A percentile compares a stretch with the other conserved stretches of the same genome.
phyloP scores from a whole-genome alignment of 768 basidiomycete genomes.

The Termitomyces sp. region DNA sequence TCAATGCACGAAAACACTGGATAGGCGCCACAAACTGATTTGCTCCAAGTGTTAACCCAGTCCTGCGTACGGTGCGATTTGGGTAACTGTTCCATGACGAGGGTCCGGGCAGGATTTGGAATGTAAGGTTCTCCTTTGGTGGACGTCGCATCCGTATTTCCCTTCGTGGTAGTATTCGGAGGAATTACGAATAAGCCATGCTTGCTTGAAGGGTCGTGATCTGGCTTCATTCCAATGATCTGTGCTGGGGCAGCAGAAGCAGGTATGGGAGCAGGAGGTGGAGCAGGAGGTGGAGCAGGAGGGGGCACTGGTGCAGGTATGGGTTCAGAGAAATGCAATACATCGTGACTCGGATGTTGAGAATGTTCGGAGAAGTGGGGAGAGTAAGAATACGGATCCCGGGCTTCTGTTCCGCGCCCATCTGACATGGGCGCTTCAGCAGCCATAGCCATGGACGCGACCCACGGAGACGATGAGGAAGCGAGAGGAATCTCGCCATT shows the following conservation, averaged over 20 bases:
- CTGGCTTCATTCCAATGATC: constrained; percentile 46
- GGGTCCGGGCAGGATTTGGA: constrained; percentile 48
- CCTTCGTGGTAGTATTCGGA: constrained; percentile 13
- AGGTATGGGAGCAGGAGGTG: constrained; percentile 18
- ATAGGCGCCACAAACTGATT: constrained; percentile 31
- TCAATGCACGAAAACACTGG: constrained; percentile 45
- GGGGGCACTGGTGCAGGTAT: constrained; percentile 8
- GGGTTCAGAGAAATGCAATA: constrained; percentile 9
- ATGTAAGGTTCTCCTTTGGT: constrained; percentile 28
- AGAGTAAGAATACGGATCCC: constrained; percentile 1
- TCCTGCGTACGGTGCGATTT: constrained; percentile 42
- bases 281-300: constrained; percentile 19
- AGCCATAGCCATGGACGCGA: constrained; percentile 41
- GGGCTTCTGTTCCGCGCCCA: background rate
- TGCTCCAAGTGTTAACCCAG: constrained; percentile 45
- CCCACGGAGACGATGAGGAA: constrained; percentile 32
- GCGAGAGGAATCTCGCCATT: constrained; percentile 3
- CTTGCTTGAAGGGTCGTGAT: constrained; percentile 43
- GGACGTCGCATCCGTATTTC: constrained; percentile 2
- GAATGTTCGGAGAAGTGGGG: constrained; percentile 9
- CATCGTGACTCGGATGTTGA: constrained; percentile 12
- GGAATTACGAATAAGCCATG: constrained; percentile 43
- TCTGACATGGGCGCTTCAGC: constrained; percentile 21
- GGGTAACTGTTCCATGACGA: constrained; percentile 59
- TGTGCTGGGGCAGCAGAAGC: constrained; percentile 14